Evolutionary conservation across 805 yeast genomes (phyloP).

Genomic region (Yamadazyma nakazawae): DNA sequence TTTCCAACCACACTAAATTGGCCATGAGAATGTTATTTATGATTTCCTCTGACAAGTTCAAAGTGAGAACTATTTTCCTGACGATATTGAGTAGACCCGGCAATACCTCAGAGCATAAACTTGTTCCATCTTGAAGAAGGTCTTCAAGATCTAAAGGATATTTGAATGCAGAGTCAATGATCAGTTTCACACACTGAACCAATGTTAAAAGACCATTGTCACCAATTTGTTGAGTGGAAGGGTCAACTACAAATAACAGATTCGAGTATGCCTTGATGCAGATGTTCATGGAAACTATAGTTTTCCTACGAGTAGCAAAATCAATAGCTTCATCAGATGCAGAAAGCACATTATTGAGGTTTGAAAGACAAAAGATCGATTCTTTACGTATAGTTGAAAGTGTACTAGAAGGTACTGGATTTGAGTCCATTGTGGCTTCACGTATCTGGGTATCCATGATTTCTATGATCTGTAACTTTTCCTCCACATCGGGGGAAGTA

Average conservation of each 20-base stretch:
- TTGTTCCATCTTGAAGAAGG: background rate
- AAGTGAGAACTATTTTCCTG: background rate
- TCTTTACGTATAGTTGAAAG: background rate
- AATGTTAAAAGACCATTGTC: background rate
- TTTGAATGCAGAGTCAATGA: background rate
- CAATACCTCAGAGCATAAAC: background rate
- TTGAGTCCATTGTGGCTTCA: background rate
- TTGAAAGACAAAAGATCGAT: background rate
- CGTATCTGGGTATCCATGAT: background rate
- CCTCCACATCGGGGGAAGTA: background rate
- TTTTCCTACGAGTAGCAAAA: background rate
- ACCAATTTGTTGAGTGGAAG: background rate
- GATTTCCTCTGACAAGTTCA: conserved; percentile 1
- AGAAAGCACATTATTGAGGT: background rate
- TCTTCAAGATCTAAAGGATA: background rate
- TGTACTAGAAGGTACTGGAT: background rate
- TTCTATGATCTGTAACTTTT: background rate
- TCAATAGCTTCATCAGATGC: background rate
- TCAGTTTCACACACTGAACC: background rate
- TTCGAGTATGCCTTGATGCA: background rate
- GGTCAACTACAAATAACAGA: background rate
- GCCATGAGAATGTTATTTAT: conserved; percentile 1
- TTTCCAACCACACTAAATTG: conserved; percentile 1
- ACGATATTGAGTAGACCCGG: background rate
- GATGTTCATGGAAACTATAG: background rate